Base-by-base conservation (phyloP, 495 filamentous ascomycete genomes). In the Lasiosphaeria hispida region DNA sequence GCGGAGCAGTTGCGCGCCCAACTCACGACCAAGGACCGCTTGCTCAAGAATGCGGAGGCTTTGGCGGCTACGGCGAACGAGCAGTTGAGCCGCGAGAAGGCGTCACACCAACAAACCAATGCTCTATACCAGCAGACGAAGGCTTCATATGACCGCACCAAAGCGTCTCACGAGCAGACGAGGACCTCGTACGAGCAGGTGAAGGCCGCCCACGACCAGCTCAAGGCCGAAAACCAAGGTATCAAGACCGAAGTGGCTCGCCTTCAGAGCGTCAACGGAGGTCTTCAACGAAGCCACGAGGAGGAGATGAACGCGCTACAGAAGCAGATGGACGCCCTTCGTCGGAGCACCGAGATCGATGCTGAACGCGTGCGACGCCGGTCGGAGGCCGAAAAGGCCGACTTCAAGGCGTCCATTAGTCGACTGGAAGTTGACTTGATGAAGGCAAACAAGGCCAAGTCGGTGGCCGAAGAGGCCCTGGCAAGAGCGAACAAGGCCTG, bases 1-100 rank as follows among this genome's bases (percentile, higher is more conserved):
- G 85, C 88, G 55, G 85, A 91, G 52, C 77, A 80, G 18, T 75
- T 93, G 15, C 89, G 84, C 45, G 77, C 80, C 3, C 86, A 93
- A 67, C 72, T 93, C 11, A 82, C 87, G 48, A 82, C 88, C 15
- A 84, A 81, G 53, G 82, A 73, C 19, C 79, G 87, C 60, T 77
- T 77, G 1, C 68, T 92, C 7, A 82, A 88, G 60, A 84, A 85
- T 40, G 67, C 85, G 48, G 84, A 91, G 64, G 76, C 82, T 1
- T 80, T 83, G 33, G 61, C 84, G n/a, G 63, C 91, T 8, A 78
- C 71, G n/a, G 58, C 86, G 14, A 81, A 85, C 54, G 78, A 82
- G 36, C 85, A 82, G 61, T 75, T 91, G 39, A 81, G 83, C 17
- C 88, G 88, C 64, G 87, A 86, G 57, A 83, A 87, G 64, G 77